Evolutionary conservation across 2,329 filamentous ascomycete genomes (phyloP), one percentile per base, ranked within the genome.

Genomic region (Aureobasidium namibiae): DNA sequence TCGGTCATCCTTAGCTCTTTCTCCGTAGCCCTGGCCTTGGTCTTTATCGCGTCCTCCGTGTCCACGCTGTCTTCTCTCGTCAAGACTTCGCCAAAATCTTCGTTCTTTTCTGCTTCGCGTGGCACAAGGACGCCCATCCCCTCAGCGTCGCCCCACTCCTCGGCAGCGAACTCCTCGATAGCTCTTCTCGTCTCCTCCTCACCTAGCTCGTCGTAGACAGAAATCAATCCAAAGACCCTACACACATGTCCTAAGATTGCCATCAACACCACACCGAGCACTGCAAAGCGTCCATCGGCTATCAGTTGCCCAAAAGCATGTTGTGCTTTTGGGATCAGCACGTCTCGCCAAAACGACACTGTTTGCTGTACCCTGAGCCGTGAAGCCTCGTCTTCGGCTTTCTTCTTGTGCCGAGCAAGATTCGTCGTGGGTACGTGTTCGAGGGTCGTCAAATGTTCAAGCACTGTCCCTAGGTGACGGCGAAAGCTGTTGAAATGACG

Each of bases 401-500:
- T 68, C 56, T 68, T 70, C 33, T 61, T 61, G 5, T 67, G 56
- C 9, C 64, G 64, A 13, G 62, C 69, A 10, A 68, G 57, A 48
- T 71, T 63, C 16, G 70, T 70, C 4, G 63, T 57, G 1, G 68
- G 69, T 1, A 59, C 29, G 3, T 54, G 36, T n/a, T 64, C 54
- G 13, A 70, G 65, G 10, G 64, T 59, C n/a, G 60, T 56, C 26
- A 68, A 53, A 10, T 67, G 70, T 1, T 63, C 60, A 1, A 79
- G 66, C 2, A 96, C 74, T 58, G 80, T 79, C 9, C 75, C 74
- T 9, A 87, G 71, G 60, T 84, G 80, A 48, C 89, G 87, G 36
- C 89, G 84, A 64, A 96, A 80, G 63, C 87, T 80, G 56, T 81
- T 81, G 62, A 96, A 83, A 67, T 77, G 78, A 66, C 84, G 82